These are phyloP conservation scores for Guyanaporus albipodus DNA, from an alignment of 768 basidiomycete genomes.

Conservation along the genomic window DNA sequence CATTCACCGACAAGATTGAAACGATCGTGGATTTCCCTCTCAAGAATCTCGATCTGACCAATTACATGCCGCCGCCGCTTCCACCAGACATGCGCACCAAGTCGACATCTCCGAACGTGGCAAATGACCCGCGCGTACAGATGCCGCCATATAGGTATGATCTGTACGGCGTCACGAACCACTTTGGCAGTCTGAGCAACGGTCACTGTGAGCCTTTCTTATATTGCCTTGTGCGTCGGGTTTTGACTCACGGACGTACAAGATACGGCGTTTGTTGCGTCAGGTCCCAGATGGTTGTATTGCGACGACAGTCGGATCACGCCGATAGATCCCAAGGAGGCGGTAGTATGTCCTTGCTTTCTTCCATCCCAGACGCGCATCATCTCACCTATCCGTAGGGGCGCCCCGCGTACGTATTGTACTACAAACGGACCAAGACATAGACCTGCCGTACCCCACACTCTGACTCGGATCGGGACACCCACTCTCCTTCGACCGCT, in stretches of 20 bases:
- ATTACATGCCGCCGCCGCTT: conserved; percentile 81
- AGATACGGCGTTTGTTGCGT: conserved; percentile 90
- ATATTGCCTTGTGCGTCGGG: background rate
- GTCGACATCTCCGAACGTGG: conserved; percentile 18
- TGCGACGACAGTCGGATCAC: conserved; percentile 92
- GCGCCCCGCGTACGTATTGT: conserved; percentile 72
- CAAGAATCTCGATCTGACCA: conserved; percentile 58
- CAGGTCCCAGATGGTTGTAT: conserved; percentile 84
- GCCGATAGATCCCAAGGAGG: conserved; percentile 67
- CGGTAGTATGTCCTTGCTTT: conserved; percentile 60
- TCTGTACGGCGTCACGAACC: conserved; percentile 93
- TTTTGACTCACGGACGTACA: conserved; percentile 27
- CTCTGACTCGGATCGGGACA: background rate
- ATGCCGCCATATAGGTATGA: conserved; percentile 91
- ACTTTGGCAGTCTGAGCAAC: conserved; percentile 89
- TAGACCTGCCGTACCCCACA: conserved; percentile 11
- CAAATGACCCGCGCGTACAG: conserved; percentile 76
- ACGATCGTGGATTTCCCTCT: conserved; percentile 90
- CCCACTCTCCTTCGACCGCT: background rate
- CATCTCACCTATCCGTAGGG: conserved; percentile 43
- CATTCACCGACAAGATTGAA: conserved; percentile 95
- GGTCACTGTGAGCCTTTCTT: conserved; percentile 79
- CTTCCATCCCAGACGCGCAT: background rate
- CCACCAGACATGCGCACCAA: conserved; percentile 60
- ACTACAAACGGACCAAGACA: conserved; percentile 59